These are phyloP conservation scores for Aegilops umbellulata DNA, from an alignment of 176 grass and related monocot genomes.

Conservation along the genomic window DNA sequence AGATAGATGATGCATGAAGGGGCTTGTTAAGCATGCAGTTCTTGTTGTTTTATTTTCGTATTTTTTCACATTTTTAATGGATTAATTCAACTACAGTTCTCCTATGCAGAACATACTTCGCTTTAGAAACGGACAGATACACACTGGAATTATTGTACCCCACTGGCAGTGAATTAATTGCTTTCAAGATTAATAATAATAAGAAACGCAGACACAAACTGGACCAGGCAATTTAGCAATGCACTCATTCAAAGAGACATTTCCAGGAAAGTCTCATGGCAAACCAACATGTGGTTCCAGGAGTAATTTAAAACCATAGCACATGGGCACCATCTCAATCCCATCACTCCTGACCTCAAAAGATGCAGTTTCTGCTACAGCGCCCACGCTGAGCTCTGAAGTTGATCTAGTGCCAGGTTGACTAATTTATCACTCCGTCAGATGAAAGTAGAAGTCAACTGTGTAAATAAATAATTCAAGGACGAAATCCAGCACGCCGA, in stretches of 20 bases:
- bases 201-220: neutral
- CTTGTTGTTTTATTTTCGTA: neutral
- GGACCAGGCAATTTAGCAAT: neutral
- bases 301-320: conserved; percentile 16
- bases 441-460: neutral
- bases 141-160: neutral
- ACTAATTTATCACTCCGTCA: conserved; percentile 13
- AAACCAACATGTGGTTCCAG: neutral
- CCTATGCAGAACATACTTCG: neutral
- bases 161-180: neutral
- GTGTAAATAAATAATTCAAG: neutral
- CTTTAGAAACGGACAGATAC: neutral
- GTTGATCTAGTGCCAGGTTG: neutral
- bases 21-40: neutral
- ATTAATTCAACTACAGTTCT: neutral
- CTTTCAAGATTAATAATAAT: neutral
- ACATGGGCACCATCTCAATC: neutral
- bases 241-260: neutral
- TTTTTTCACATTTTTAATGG: neutral
- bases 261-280: neutral
- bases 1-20: neutral
- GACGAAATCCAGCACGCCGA: neutral
- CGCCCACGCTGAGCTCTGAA: conserved; percentile 6
- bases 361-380: neutral
- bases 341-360: conserved; percentile 13